Percentiles rank a stretch among this genome's conserved stretches.
Conservation (phyloP, 352 stramenopile species). For the Globisporangium perplexum region DNA sequence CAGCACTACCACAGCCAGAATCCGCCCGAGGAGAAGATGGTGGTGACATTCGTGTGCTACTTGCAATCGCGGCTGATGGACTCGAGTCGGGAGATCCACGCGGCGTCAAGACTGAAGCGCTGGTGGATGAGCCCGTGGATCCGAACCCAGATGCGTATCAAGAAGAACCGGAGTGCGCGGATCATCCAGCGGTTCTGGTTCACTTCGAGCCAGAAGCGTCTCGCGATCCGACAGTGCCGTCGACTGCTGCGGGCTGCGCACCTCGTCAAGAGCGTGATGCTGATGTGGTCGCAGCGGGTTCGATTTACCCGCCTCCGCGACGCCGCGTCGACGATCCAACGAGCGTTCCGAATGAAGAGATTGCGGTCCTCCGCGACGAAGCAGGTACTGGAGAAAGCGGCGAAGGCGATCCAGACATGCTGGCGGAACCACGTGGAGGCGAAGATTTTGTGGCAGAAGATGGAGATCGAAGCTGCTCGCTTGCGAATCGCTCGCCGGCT, state of each 20-base stretch:
- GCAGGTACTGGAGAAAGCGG: slow-evolving; percentile 9
- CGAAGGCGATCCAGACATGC: slow-evolving; percentile 23
- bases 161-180: slow-evolving; percentile 48
- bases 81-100: slow-evolving; percentile 91
- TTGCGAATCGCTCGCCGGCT: slow-evolving; percentile 18
- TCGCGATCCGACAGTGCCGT: slow-evolving; percentile 64
- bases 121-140: slow-evolving; percentile 66
- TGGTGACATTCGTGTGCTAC: slow-evolving; percentile 93
- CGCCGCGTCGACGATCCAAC: slow-evolving; percentile 30
- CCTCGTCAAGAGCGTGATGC: slow-evolving; percentile 36
- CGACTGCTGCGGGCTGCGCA: slow-evolving; percentile 54
- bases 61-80: slow-evolving; percentile 93
- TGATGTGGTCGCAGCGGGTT: slow-evolving; percentile 19
- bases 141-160: slow-evolving; percentile 42
- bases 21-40: slow-evolving; percentile 90
- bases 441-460: slow-evolving; percentile 11
- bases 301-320: slow-evolving; percentile 22
- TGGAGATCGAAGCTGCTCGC: slow-evolving; percentile 14
- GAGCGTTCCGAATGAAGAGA: slow-evolving; percentile 20
- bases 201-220: slow-evolving; percentile 64
- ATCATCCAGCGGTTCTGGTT: slow-evolving; percentile 80
- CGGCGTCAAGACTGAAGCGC: slow-evolving; percentile 81
- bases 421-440: slow-evolving; percentile 25
- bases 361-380: slow-evolving; percentile 14
- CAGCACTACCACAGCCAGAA: slow-evolving; percentile 86